Evolutionary conservation across 2,329 filamentous ascomycete genomes (phyloP), one percentile per base, ranked within the genome.

Genomic region (Eutypella sp.): DNA sequence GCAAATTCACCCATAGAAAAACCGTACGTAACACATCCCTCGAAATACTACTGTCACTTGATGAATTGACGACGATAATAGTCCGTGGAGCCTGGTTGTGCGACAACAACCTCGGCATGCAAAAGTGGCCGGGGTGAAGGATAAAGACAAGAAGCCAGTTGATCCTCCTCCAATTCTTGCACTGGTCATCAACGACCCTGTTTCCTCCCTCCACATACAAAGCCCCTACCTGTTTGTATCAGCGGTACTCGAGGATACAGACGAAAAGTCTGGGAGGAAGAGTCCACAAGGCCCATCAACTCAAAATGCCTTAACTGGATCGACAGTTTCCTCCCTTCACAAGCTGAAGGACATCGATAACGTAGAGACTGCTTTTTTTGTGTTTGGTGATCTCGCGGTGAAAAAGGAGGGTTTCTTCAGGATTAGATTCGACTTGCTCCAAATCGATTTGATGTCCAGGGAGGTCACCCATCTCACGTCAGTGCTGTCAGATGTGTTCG

Each of bases 321-420:
- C 85, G 5, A 72, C 87, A 36, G 84, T 87, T 5, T 95, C 89
- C 2, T 95, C 89, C 8, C 73, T 93, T 41, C 87, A 95, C 64
- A 79, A 87, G 44, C 70, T 95, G 44, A 92, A 93, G 64, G 87
- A 95, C 61, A 75, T 81, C 3, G 76, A 85, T 57, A 90, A 90
- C 59, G 73, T 72, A 70, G 88, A 93, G 65, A 86, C 86, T 10
- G 89, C 84, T 1, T 95, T 90, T 68, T 95, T 95, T 59, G 84
- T 95, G n/a, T 95, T 95, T 65, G 87, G 87, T 5, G 89, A 96
- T 64, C 73, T 96, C 19, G 93, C 88, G 0, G 82, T 92, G 49
- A 85, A 85, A 60, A 73, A 82, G 20, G 80, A 87, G 57, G 90
- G 90, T 24, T 74, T 72, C 18, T 92, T 83, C 61, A 76, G 84